phyloP scores from a whole-genome alignment of 441 rosid genomes.

The Monsonia emarginata region DNA sequence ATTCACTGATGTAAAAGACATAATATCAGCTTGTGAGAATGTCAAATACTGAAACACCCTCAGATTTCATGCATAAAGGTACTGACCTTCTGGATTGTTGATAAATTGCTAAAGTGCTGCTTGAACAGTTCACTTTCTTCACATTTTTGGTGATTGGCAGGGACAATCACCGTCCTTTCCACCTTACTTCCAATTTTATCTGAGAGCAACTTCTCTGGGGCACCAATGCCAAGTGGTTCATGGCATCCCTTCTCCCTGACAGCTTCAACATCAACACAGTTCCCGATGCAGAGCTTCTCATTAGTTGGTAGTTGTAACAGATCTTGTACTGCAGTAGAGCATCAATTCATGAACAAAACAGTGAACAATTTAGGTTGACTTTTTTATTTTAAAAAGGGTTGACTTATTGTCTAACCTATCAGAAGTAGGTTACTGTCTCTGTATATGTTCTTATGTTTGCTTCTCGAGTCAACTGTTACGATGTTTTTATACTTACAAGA shows the following conservation, averaged over 20 bases:
- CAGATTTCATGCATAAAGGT: constrained; percentile 1
- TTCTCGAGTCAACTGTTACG: background rate
- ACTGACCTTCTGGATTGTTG: constrained; percentile 37
- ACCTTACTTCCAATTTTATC: constrained; percentile 19
- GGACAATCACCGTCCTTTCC: constrained; percentile 22
- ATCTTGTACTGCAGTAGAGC: constrained; percentile 23
- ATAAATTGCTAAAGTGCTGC: constrained; percentile 47
- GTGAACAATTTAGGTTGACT: background rate
- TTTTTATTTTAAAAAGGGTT: too few species aligned
- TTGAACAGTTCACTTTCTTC: constrained; percentile 37
- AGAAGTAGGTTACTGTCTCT: background rate
- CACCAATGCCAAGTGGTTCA: constrained; percentile 10
- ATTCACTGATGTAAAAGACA: background rate
- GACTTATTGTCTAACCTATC: too few species aligned
- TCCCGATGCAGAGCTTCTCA: constrained; percentile 10
- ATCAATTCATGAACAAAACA: constrained; percentile 7
- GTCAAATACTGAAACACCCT: background rate
- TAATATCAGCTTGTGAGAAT: background rate
- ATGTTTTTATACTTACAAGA: background rate
- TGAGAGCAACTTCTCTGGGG: constrained; percentile 17
- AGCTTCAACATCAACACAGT: constrained; percentile 10
- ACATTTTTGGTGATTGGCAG: constrained; percentile 17
- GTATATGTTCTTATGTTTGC: background rate
- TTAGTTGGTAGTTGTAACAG: constrained; percentile 15
- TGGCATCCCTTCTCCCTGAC: constrained; percentile 10